Percentiles rank a stretch among this genome's conserved stretches.
These are phyloP conservation scores for Hibiscus tridactylites DNA, from an alignment of 345 rosid species.

Conservation along the genomic window DNA sequence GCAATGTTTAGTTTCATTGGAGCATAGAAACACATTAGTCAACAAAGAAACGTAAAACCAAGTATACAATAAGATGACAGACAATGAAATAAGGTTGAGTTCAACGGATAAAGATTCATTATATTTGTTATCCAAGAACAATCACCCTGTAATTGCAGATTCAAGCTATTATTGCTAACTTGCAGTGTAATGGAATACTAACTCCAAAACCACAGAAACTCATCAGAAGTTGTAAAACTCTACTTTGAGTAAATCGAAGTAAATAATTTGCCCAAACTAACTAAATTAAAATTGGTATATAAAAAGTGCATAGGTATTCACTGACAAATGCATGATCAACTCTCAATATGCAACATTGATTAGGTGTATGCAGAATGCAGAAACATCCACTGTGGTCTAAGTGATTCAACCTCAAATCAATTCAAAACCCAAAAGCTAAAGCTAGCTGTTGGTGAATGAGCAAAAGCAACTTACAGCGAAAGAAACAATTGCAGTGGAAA, in stretches of 20 bases:
- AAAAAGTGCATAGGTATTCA: not conserved
- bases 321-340: not conserved
- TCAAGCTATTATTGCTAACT: not conserved
- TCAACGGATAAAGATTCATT: not conserved
- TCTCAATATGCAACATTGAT: not conserved
- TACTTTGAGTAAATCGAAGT: not conserved
- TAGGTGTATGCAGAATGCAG: not conserved
- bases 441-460: not conserved
- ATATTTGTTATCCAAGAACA: not conserved
- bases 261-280: not conserved
- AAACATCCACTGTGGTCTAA: not conserved
- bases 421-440: not conserved
- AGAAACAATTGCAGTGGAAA: conserved; percentile 80
- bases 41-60: not conserved
- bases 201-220: not conserved
- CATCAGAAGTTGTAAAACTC: not conserved
- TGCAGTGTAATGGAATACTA: not conserved
- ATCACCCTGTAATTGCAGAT: not conserved
- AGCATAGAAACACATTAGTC: not conserved
- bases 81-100: not conserved
- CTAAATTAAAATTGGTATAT: not conserved
- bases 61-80: too few relatives aligned
- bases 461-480: conserved; percentile 54
- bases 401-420: not conserved
- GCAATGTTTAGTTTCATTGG: not conserved